These are phyloP conservation scores for Sonneratia alba DNA, from an alignment of 345 rosid species.

Conservation along the genomic window DNA sequence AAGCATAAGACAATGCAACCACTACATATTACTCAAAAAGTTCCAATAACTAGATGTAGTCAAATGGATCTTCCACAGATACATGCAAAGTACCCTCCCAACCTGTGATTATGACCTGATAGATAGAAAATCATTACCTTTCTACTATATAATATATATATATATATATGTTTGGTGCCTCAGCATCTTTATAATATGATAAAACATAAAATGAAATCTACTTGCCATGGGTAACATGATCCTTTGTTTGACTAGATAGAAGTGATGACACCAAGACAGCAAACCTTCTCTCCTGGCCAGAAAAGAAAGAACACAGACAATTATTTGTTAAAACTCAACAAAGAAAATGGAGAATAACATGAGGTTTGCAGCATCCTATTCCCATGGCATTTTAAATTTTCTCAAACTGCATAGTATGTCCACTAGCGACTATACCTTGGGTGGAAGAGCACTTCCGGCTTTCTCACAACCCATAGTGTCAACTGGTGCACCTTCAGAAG, in stretches of 20 bases:
- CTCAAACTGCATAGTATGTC: background rate
- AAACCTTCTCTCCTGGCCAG: slow-evolving; percentile 53
- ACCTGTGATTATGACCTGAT: background rate
- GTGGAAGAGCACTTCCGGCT: slow-evolving; percentile 60
- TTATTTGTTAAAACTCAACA: background rate
- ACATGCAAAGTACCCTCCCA: background rate
- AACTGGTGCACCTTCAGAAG: slow-evolving; percentile 61
- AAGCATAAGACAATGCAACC: background rate
- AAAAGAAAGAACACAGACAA: slow-evolving; percentile 6
- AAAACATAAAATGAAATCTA: slow-evolving; percentile 3
- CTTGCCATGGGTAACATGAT: slow-evolving; percentile 60
- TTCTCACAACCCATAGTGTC: slow-evolving; percentile 78
- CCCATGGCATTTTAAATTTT: background rate
- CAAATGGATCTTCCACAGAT: background rate
- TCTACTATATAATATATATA: background rate
- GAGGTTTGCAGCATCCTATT: background rate
- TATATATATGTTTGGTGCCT: background rate
- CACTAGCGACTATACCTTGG: slow-evolving; percentile 28
- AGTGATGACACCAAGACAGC: slow-evolving; percentile 60
- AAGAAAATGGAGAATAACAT: background rate
- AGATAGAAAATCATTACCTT: background rate
- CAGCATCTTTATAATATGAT: background rate
- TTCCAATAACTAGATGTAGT: background rate
- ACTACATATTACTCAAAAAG: background rate
- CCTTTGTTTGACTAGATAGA: slow-evolving; percentile 72